phyloP scores from a whole-genome alignment of 371 early-diverging fungal species.

The Rhizomucor miehei region DNA sequence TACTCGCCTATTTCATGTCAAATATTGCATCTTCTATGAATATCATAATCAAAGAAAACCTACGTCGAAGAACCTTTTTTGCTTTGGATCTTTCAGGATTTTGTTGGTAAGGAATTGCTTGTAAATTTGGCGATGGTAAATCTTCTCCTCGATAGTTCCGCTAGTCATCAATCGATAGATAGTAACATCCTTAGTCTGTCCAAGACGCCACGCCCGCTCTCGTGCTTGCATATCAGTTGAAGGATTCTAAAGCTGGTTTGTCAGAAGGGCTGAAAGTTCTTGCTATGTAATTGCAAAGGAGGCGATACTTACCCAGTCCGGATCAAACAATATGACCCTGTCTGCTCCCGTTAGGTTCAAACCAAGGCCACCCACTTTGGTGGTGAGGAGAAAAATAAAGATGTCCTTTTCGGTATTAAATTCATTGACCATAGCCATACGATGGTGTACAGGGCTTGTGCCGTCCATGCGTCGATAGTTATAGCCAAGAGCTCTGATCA shows the following conservation, averaged over 20 bases:
- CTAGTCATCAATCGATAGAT: conserved; percentile 97
- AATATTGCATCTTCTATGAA: not conserved
- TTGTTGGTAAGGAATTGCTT: conserved; percentile 96
- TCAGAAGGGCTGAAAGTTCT: not conserved
- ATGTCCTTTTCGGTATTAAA: conserved; percentile 74
- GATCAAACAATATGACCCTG: conserved; percentile 96
- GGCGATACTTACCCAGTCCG: conserved; percentile 89
- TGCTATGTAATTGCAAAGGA: not conserved
- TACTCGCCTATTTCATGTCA: conserved; percentile 46
- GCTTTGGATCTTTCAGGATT: conserved; percentile 91
- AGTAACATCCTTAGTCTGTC: conserved; percentile 88
- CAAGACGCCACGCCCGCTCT: conserved; percentile 96
- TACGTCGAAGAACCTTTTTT: conserved; percentile 85
- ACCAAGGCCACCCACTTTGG: conserved; percentile 97
- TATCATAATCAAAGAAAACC: not conserved
- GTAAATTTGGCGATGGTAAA: conserved; percentile 96
- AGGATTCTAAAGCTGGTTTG: conserved; percentile 70
- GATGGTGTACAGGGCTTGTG: conserved; percentile 78
- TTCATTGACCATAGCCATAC: conserved; percentile 83
- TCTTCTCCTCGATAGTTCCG: conserved; percentile 98
- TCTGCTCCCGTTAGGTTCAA: conserved; percentile 95
- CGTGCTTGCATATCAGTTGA: conserved; percentile 96
- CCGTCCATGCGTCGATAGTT: conserved; percentile 95
- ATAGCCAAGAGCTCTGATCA: conserved; percentile 50
- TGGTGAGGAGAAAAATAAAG: conserved; percentile 93